These are phyloP conservation scores for Elsinoe australis DNA, from an alignment of 2,329 filamentous ascomycete species.

Conservation along the genomic window DNA sequence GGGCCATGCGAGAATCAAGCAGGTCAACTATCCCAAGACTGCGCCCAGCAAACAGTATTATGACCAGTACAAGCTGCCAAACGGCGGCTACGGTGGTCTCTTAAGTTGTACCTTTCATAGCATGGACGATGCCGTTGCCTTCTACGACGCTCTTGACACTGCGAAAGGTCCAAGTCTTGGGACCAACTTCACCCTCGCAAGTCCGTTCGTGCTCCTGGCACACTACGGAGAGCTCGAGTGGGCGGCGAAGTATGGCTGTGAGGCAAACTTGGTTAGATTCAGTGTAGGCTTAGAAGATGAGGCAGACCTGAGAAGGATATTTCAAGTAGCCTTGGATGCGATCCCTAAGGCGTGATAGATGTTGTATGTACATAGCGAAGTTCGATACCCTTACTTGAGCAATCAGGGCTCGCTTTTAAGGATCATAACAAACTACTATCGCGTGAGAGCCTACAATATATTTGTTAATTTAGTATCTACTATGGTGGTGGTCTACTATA, in stretches of 20 bases:
- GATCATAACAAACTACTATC: neutral
- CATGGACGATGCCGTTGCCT: conserved; percentile 62
- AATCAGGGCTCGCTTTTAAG: no score
- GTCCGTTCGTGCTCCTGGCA: conserved; percentile 79
- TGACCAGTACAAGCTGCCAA: conserved; percentile 64
- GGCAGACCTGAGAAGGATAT: conserved; percentile 53
- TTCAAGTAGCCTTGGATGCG: conserved; percentile 62
- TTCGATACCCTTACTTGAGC: neutral
- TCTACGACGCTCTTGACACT: conserved; percentile 79
- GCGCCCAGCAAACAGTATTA: conserved; percentile 64
- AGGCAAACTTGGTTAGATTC: conserved; percentile 70
- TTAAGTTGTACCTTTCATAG: conserved; percentile 71
- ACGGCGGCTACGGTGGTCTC: conserved; percentile 81
- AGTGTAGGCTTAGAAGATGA: conserved; percentile 85
- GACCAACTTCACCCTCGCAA: conserved; percentile 83
- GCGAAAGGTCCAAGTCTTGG: conserved; percentile 91
- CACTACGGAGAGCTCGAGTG: conserved; percentile 91
- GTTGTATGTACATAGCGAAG: neutral
- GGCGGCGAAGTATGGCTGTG: conserved; percentile 74
- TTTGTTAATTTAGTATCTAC: no score
- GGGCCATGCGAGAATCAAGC: conserved; percentile 57
- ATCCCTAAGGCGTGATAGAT: conserved; percentile 25
- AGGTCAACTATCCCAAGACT: conserved; percentile 80
- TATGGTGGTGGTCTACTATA: no score
- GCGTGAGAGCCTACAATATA: no score